Evolutionary conservation across 805 yeast genomes (phyloP).

Genomic region (Sugiyamaella floridensis): DNA sequence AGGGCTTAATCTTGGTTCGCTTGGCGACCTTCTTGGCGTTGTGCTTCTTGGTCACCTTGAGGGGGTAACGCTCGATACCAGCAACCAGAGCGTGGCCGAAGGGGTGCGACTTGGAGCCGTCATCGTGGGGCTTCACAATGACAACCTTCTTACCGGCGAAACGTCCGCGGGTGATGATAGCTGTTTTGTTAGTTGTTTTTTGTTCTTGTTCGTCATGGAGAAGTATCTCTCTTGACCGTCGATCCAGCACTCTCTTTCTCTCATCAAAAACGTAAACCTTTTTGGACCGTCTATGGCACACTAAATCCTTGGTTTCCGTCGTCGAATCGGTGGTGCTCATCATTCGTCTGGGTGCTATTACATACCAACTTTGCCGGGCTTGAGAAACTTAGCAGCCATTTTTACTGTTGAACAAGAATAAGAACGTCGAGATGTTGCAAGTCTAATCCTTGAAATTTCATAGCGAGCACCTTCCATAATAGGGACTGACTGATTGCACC

Average conservation of each 20-base stretch:
- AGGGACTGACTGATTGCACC: not conserved
- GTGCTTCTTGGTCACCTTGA: conserved; percentile 90
- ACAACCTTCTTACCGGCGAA: conserved; percentile 99
- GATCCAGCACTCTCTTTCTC: not conserved
- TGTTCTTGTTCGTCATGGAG: not conserved
- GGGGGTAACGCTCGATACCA: conserved; percentile 98
- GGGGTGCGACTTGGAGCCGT: conserved; percentile 97
- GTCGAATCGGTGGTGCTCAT: no score
- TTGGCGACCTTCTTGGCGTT: conserved; percentile 94
- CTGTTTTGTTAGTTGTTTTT: conserved; percentile 45
- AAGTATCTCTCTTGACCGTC: not conserved
- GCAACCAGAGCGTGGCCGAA: conserved; percentile 99
- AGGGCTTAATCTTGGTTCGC: conserved; percentile 98
- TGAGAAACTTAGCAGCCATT: conserved; percentile 95
- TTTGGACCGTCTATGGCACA: no score
- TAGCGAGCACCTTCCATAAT: not conserved
- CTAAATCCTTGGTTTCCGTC: no score
- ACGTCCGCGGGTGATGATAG: conserved; percentile 99
- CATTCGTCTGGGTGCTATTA: not conserved
- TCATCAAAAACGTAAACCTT: conserved; percentile 25
- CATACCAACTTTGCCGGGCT: conserved; percentile 99
- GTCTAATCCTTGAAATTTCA: not conserved
- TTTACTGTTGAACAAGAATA: not conserved
- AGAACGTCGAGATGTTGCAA: not conserved
- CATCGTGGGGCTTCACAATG: conserved; percentile 96